Evolutionary conservation across 768 basidiomycete species (phyloP).

Genomic region (Omphalotus guepiniiformis): DNA sequence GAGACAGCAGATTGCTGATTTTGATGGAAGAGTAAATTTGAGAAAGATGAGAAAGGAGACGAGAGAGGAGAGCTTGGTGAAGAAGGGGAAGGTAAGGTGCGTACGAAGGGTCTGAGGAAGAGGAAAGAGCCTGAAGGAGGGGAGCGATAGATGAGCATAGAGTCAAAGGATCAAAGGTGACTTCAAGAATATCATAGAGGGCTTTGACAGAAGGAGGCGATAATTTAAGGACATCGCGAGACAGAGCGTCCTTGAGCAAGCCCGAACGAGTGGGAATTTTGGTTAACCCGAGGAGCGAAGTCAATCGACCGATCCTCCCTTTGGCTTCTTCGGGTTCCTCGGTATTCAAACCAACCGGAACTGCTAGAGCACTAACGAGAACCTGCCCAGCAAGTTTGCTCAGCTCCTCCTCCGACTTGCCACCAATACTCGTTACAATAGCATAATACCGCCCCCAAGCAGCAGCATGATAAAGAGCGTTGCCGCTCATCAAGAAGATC

Average conservation of each 20-base stretch:
- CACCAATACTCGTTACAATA: constrained; percentile 66
- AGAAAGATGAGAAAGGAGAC: constrained; percentile 85
- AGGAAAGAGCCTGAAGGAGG: constrained; percentile 57
- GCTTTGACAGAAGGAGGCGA: constrained; percentile 68
- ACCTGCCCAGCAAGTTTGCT: constrained; percentile 85
- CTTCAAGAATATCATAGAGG: constrained; percentile 86
- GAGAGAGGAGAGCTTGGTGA: constrained; percentile 86
- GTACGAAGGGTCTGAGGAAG: constrained; percentile 48
- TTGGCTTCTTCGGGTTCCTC: constrained; percentile 44
- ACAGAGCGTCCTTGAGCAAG: constrained; percentile 83
- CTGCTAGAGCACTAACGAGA: constrained; percentile 87
- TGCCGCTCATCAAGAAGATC: constrained; percentile 94
- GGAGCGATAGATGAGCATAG: constrained; percentile 78
- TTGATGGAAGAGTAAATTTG: constrained; percentile 90
- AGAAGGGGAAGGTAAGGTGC: constrained; percentile 86
- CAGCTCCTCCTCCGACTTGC: constrained; percentile 74
- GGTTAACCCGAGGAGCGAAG: constrained; percentile 78
- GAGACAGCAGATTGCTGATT: constrained; percentile 67
- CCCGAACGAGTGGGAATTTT: constrained; percentile 85
- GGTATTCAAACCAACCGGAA: constrained; percentile 69
- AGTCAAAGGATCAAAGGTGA: constrained; percentile 87
- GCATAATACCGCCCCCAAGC: constrained; percentile 89
- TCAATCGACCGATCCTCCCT: constrained; percentile 73
- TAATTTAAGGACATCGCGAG: constrained; percentile 78
- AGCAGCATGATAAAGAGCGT: constrained; percentile 93